These are phyloP conservation scores for Cercophora newfieldiana DNA, from an alignment of 495 filamentous ascomycete species.

Conservation along the genomic window DNA sequence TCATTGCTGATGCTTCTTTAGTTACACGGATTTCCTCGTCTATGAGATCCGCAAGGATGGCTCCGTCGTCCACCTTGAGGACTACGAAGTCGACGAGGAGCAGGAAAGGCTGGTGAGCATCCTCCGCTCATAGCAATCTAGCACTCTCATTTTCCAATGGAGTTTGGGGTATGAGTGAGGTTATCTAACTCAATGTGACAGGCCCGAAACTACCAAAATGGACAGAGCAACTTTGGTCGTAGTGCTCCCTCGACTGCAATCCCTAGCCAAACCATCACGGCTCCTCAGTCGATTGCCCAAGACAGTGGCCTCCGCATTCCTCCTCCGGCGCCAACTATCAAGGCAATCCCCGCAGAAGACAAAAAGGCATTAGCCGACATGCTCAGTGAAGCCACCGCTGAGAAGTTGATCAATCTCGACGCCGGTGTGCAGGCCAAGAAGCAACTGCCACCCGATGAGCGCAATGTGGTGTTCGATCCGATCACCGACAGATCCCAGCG, in stretches of 20 bases:
- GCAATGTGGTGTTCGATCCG: constrained; percentile 31
- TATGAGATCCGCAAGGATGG: constrained; percentile 85
- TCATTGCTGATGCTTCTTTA: constrained; percentile 31
- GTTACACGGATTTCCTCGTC: constrained; percentile 94
- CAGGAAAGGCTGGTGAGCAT: constrained; percentile 32
- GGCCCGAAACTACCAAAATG: not conserved
- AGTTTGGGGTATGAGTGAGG: not conserved
- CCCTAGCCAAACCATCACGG: no score
- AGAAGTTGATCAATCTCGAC: constrained; percentile 38
- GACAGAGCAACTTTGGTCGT: not conserved
- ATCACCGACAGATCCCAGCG: constrained; percentile 43
- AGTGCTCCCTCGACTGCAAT: no score
- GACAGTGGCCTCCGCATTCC: not conserved
- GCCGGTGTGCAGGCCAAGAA: constrained; percentile 31
- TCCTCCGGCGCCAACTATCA: not conserved
- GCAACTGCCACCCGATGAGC: constrained; percentile 21
- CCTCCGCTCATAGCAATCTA: not conserved
- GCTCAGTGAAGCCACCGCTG: constrained; percentile 32
- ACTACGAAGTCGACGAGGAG: constrained; percentile 48
- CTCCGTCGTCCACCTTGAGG: constrained; percentile 72
- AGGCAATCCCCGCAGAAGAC: constrained; percentile 27
- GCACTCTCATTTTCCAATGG: not conserved
- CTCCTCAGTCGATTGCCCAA: no score
- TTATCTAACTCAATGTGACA: not conserved
- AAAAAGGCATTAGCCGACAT: constrained; percentile 25